Base-by-base conservation (phyloP, 257 asterid genomes). In the Lithospermum erythrorhizon region DNA sequence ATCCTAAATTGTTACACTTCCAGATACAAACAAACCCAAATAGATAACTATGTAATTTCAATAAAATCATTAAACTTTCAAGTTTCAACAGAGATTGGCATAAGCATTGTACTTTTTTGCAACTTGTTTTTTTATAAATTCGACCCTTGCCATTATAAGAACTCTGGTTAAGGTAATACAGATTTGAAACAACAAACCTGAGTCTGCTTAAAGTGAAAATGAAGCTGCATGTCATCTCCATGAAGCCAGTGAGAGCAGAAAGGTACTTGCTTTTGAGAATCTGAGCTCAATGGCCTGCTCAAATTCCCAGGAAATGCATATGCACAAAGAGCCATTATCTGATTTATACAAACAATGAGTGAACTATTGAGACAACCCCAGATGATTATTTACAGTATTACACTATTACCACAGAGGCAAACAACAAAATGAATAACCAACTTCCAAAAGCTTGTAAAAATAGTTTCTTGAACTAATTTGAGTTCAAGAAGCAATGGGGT, bases 251-350 rank as follows among this genome's bases (percentile, higher is more conserved):
- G 81, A 37, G 86, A 72, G 68, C 52, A 47, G 1, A 70, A 68
- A 75, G 57, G 55, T 29, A 58, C 58, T 7, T 59, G 75, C 61
- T 69, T 85, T 24, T 63, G 65, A 41, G 70, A 60, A 73, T 76
- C 83, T 37, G 81, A 73, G 59, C 58, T 79, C 35, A 67, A 24
- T 15, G 75, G 70, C 57, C 62, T 78, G 81, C 76, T 67, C 72
- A 81, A 70, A 63, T 68, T 73, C 79, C 82, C 90, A 67, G 87
- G 75, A 35, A 80, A 73, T 57, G 85, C 76, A 72, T 72, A 78
- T 67, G 87, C 63, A 68, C 85, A 76, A 19, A 82, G 64, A 70
- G 95, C 93, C 95, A 89, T 89, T 49, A 11, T 37, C 25, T 60
- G 8, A 27, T 32, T 11, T 49, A 32, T 67, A n/a, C n/a, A n/a